Conservation (phyloP, 1,139 yeast genomes). For the Kodamaea suecica region DNA sequence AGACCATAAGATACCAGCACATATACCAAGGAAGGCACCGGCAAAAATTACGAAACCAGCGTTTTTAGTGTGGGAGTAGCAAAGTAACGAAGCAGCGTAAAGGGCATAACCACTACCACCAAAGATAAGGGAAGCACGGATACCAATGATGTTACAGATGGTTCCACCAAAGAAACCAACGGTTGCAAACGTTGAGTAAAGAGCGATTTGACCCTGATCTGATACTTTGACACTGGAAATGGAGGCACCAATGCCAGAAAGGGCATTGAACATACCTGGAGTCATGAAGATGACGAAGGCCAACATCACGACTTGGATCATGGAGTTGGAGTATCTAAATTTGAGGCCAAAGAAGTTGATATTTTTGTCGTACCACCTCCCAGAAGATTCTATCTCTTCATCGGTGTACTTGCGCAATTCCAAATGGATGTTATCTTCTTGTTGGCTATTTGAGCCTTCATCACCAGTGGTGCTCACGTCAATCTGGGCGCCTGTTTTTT, state of each 20-base stretch:
- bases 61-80: slow-evolving; percentile 47
- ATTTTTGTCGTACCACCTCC: slow-evolving; percentile 42
- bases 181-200: slow-evolving; percentile 55
- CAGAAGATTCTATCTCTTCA: slow-evolving; percentile 29
- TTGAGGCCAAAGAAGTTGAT: slow-evolving; percentile 14
- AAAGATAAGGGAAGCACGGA: slow-evolving; percentile 43
- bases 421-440: slow-evolving; percentile 19
- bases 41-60: slow-evolving; percentile 55
- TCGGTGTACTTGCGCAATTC: slow-evolving; percentile 27
- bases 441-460: slow-evolving; percentile 9
- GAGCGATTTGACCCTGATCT: slow-evolving; percentile 53
- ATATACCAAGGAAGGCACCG: slow-evolving; percentile 57
- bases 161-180: slow-evolving; percentile 62
- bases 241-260: slow-evolving; percentile 54
- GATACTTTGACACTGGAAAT: slow-evolving; percentile 39
- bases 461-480: slow-evolving; percentile 11
- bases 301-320: slow-evolving; percentile 45
- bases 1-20: slow-evolving; percentile 59
- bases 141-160: slow-evolving; percentile 53
- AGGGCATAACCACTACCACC: slow-evolving; percentile 59
- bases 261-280: slow-evolving; percentile 59
- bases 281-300: slow-evolving; percentile 52
- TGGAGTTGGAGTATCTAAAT: slow-evolving; percentile 42
- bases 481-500: slow-evolving; percentile 10
- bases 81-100: slow-evolving; percentile 51